phyloP scores from a whole-genome alignment of 2,329 filamentous ascomycete species.

The Alternaria incomplexa region DNA sequence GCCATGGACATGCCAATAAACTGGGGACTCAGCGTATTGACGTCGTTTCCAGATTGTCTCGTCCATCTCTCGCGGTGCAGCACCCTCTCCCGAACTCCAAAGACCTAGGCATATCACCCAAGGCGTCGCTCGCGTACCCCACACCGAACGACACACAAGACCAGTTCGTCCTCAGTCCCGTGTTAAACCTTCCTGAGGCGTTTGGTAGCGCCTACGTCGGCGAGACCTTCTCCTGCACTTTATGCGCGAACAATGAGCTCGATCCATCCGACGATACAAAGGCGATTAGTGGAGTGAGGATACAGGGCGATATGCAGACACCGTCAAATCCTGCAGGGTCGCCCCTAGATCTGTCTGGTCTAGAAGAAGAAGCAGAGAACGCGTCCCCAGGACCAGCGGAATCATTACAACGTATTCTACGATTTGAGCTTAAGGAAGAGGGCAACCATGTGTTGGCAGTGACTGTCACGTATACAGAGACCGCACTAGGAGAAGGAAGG shows the following conservation, averaged over 20 bases:
- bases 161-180: slow-evolving; percentile 63
- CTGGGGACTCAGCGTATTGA: neutral
- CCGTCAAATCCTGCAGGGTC: slow-evolving; percentile 71
- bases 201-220: slow-evolving; percentile 96
- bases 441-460: slow-evolving; percentile 93
- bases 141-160: slow-evolving; percentile 55
- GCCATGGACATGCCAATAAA: neutral
- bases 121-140: slow-evolving; percentile 74
- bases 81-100: slow-evolving; percentile 65
- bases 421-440: slow-evolving; percentile 90
- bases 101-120: slow-evolving; percentile 58
- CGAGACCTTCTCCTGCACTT: slow-evolving; percentile 90
- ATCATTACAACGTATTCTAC: slow-evolving; percentile 80
- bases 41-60: slow-evolving; percentile 70
- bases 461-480: slow-evolving; percentile 93
- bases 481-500: slow-evolving; percentile 60
- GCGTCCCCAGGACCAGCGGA: slow-evolving; percentile 61
- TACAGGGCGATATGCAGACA: slow-evolving; percentile 95
- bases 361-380: slow-evolving; percentile 49
- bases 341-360: slow-evolving; percentile 61
- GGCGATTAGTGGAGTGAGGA: slow-evolving; percentile 75
- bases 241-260: slow-evolving; percentile 93
- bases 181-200: slow-evolving; percentile 83
- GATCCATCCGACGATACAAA: slow-evolving; percentile 46
- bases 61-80: slow-evolving; percentile 76